phyloP scores from a whole-genome alignment of 768 basidiomycete genomes.

The Tulasnella sp. region DNA sequence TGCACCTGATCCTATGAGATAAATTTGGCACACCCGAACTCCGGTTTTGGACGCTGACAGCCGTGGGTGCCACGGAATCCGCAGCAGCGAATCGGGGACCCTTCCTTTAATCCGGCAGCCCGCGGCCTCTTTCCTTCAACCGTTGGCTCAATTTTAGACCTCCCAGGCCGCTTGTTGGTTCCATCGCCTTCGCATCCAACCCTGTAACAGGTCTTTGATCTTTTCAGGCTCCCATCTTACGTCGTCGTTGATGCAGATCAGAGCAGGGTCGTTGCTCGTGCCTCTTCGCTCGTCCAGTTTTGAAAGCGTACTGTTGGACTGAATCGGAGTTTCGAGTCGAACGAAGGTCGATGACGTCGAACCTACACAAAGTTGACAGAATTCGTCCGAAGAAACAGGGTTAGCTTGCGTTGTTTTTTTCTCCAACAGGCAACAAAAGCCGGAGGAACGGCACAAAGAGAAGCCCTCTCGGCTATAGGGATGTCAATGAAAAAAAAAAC shows the following conservation, averaged over 20 bases:
- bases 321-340: constrained; percentile 10
- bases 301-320: background rate
- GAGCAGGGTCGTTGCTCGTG: background rate
- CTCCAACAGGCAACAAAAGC: background rate
- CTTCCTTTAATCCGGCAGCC: background rate
- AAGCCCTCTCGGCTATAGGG: background rate
- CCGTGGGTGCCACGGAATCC: background rate
- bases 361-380: constrained; percentile 7
- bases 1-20: background rate
- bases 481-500: background rate
- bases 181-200: constrained; percentile 20
- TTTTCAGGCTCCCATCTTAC: constrained; percentile 8
- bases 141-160: background rate
- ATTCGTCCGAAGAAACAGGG: background rate
- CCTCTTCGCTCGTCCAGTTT: background rate
- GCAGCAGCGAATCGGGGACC: background rate
- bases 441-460: background rate
- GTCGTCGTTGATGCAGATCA: constrained; percentile 24
- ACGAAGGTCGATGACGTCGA: constrained; percentile 14
- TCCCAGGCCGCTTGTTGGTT: constrained; percentile 16
- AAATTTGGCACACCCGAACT: background rate
- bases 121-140: background rate
- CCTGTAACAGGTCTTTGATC: constrained; percentile 11
- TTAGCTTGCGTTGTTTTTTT: background rate
- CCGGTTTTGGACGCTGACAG: background rate